Percentiles rank a stretch among this genome's conserved stretches.
These are phyloP conservation scores for Lactarius sanguifluus DNA, from an alignment of 768 basidiomycete genomes.

Conservation along the genomic window DNA sequence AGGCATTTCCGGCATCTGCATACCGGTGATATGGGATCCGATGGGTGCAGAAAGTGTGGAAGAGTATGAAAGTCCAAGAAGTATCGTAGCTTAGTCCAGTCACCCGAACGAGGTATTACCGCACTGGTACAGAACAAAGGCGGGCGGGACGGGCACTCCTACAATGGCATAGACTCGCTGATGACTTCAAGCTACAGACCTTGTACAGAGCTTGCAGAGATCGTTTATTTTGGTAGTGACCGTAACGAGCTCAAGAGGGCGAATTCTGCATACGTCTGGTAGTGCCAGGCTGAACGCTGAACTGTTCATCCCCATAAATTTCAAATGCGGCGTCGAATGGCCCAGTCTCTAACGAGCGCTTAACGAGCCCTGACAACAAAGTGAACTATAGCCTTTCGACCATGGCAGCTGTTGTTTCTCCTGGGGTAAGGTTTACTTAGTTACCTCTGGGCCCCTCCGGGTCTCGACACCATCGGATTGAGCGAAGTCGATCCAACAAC, in stretches of 20 bases:
- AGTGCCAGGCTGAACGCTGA: too few species aligned
- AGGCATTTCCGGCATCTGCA: neutral
- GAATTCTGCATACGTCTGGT: neutral
- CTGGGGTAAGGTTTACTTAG: neutral
- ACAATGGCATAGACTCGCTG: neutral
- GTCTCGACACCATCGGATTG: neutral
- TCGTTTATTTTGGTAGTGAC: neutral
- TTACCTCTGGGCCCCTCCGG: neutral
- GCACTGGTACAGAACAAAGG: neutral
- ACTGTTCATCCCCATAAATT: neutral
- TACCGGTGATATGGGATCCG: neutral
- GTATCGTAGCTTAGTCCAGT: too few species aligned
- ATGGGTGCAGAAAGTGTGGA: neutral
- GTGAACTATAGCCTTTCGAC: neutral
- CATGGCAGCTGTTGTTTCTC: neutral
- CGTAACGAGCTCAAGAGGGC: neutral
- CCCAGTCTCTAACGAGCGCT: neutral
- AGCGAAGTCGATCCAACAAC: neutral
- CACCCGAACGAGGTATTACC: neutral
- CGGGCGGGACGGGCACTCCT: too few species aligned
- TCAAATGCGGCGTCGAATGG: neutral
- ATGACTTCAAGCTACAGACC: neutral
- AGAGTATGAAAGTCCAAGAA: neutral
- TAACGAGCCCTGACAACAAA: neutral
- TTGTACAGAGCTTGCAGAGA: neutral